phyloP scores from a whole-genome alignment of 2,329 filamentous ascomycete species.

The Ophiostoma triangulosporum region DNA sequence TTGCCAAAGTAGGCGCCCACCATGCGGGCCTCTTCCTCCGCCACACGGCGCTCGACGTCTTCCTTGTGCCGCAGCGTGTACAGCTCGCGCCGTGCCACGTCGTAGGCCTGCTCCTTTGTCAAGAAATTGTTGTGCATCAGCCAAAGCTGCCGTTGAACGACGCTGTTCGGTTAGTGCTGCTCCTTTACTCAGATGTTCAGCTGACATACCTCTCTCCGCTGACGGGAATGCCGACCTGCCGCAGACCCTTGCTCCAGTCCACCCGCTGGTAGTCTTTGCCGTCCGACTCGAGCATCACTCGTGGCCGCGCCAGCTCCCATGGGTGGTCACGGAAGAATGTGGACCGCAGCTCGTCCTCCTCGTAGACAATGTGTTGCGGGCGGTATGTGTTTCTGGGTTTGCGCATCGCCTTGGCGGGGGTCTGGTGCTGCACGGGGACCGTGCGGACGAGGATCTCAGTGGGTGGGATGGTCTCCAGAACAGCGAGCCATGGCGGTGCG shows the following conservation, averaged over 20 bases:
- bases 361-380: conserved; percentile 63
- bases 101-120: conserved; percentile 61
- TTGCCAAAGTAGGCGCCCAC: conserved; percentile 84
- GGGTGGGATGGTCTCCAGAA: conserved; percentile 40
- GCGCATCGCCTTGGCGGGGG: conserved; percentile 31
- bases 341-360: conserved; percentile 68
- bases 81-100: conserved; percentile 77
- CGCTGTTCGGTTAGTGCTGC: conserved; percentile 37
- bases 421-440: conserved; percentile 33
- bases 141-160: conserved; percentile 83
- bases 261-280: conserved; percentile 64
- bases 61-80: conserved; percentile 71
- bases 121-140: conserved; percentile 56
- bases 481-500: conserved; percentile 35
- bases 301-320: conserved; percentile 87
- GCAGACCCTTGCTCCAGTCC: conserved; percentile 65
- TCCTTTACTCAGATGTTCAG: neutral
- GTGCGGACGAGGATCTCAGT: conserved; percentile 43
- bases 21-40: conserved; percentile 73
- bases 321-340: conserved; percentile 90
- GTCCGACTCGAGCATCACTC: conserved; percentile 71
- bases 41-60: conserved; percentile 70
- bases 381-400: conserved; percentile 68
- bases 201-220: conserved; percentile 66
- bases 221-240: conserved; percentile 61